Evolutionary conservation across 768 basidiomycete genomes (phyloP).

Genomic region (Boletus subparvulus): DNA sequence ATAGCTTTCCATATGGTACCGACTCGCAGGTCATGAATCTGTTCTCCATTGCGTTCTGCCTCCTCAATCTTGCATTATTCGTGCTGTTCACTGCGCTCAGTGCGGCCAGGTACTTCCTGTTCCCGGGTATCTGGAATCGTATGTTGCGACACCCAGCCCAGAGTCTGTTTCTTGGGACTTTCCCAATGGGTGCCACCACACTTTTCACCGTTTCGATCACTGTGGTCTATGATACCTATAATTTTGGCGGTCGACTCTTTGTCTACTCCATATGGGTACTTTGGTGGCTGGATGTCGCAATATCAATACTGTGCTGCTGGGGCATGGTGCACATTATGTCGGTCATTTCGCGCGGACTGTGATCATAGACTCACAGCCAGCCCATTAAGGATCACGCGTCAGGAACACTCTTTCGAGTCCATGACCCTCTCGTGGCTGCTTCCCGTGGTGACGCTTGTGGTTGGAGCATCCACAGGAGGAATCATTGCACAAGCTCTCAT

Average conservation of each 20-base stretch:
- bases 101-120: conserved; percentile 50
- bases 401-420: conserved; percentile 52
- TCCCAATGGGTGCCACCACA: conserved; percentile 62
- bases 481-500: conserved; percentile 52
- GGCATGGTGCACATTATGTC: conserved; percentile 67
- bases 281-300: conserved; percentile 66
- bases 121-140: conserved; percentile 49
- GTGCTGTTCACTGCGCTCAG: conserved; percentile 46
- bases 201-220: conserved; percentile 51
- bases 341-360: conserved; percentile 28
- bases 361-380: conserved; percentile 6
- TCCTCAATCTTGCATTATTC: conserved; percentile 59
- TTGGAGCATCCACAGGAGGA: conserved; percentile 67
- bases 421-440: conserved; percentile 73
- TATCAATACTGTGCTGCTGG: conserved; percentile 61
- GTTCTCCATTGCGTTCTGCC: conserved; percentile 52
- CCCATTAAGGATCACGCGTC: conserved; percentile 50
- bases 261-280: conserved; percentile 57
- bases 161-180: conserved; percentile 48
- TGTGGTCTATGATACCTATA: conserved; percentile 43
- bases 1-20: conserved; percentile 54
- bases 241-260: conserved; percentile 52
- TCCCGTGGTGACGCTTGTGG: conserved; percentile 72
- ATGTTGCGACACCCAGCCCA: conserved; percentile 52
- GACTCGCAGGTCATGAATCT: conserved; percentile 40